Conservation (phyloP, 2,329 filamentous ascomycete genomes). For the Chaetomiaceae sp. region DNA sequence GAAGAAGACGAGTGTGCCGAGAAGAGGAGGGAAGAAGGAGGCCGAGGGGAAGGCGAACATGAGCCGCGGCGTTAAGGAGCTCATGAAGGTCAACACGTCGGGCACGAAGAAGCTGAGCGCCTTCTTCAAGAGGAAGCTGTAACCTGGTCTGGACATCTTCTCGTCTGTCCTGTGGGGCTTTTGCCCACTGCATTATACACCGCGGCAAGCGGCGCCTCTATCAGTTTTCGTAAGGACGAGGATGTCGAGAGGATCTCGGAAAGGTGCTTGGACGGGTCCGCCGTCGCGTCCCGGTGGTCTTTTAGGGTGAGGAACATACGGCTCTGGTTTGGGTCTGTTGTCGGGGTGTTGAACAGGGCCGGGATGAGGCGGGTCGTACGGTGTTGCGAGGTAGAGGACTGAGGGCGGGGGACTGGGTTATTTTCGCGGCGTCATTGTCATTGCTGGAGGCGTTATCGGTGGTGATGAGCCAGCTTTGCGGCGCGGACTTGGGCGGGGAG, state of each 20-base stretch:
- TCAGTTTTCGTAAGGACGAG: constrained; percentile 41
- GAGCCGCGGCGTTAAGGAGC: constrained; percentile 69
- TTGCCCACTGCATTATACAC: constrained; percentile 79
- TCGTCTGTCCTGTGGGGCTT: constrained; percentile 86
- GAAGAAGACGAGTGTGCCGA: constrained; percentile 65
- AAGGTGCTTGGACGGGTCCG: constrained; percentile 53
- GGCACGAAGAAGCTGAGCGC: constrained; percentile 97
- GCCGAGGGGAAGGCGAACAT: constrained; percentile 77
- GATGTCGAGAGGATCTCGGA: constrained; percentile 48
- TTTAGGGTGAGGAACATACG: constrained; percentile 65
- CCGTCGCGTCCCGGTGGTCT: constrained; percentile 65
- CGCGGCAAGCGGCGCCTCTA: constrained; percentile 63
- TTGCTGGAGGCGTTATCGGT: constrained; percentile 14
- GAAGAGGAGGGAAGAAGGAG: constrained; percentile 79
- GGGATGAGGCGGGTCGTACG: constrained; percentile 75
- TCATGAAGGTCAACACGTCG: constrained; percentile 84
- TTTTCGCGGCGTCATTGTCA: constrained; percentile 16
- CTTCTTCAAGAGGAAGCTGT: constrained; percentile 74
- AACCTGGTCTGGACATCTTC: constrained; percentile 69
- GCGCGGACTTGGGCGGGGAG: constrained; percentile 47
- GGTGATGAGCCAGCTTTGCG: constrained; percentile 62
- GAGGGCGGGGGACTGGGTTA: constrained; percentile 64
- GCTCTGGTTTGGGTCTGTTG: constrained; percentile 42
- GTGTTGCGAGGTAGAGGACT: constrained; percentile 84
- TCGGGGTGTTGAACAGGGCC: constrained; percentile 51